Evolutionary conservation across 805 yeast species (phyloP), one percentile per base, ranked within the genome.

Genomic region (Dipodascus geniculatus): DNA sequence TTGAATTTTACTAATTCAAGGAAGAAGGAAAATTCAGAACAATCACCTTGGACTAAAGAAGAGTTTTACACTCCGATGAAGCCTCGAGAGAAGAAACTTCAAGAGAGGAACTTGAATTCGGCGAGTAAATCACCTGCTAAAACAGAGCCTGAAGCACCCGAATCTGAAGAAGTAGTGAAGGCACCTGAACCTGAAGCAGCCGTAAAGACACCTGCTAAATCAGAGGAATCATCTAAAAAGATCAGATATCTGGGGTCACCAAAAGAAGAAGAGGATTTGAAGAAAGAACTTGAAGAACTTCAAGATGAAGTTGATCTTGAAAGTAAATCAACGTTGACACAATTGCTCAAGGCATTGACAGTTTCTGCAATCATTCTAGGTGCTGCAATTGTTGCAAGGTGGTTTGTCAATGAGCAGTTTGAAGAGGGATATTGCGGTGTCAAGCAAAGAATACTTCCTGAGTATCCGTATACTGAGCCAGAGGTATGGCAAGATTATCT

Each of bases 351-450:
- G 33, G 33, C 33, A 6, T 28, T 28, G 33, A 17, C 69, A 1
- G 47, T 79, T 9, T 64, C 75, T 1, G 38, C 68, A 0, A 58
- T 70, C 8, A 70, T 38, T 38, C 20, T 38, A 11, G 44, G 44
- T 3, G 20, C 14, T 38, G 14, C 14, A 3, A n/a, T 38, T n/a
- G 17, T 38, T n/a, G 8, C 6, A 11, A 14, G 44, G 8, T 80
- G 87, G 84, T 83, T 82, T 67, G 71, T 85, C 49, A 82, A 83
- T 56, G 83, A 85, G 63, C 74, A 77, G 44, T 60, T 77, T 14
- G 68, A 78, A 33, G 74, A 80, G 47, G 96, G 96, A 0, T 88
- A 80, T 65, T 88, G 96, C 71, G 44, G 44, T 38, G 6, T 38
- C 6, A 38, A 38, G 4, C 20, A n/a, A 4, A 38, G 44, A 17